Percentiles rank a stretch among this genome's conserved stretches.
Conservation (phyloP, 768 basidiomycete species). For the Boletales sp. region DNA sequence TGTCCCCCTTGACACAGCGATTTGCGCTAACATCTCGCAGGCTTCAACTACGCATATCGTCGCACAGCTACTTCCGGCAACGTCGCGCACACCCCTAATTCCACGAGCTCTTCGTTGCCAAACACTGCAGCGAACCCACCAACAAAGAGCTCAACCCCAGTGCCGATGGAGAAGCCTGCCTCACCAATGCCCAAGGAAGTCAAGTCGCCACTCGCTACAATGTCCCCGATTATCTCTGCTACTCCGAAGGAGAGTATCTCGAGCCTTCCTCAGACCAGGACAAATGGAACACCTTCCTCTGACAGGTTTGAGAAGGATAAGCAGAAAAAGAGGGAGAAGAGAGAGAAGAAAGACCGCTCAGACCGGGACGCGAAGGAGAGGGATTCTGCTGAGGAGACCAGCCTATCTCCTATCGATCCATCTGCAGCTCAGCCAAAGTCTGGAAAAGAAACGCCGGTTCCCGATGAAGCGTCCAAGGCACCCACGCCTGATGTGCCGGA, state of each 20-base stretch:
- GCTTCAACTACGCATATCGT: constrained; percentile 95
- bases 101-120: constrained; percentile 49
- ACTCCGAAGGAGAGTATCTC: constrained; percentile 36
- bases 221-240: constrained; percentile 31
- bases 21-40: constrained; percentile 36
- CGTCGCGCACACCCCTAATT: constrained; percentile 55
- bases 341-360: constrained; percentile 53
- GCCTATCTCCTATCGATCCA: constrained; percentile 23
- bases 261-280: constrained; percentile 28
- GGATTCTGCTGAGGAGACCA: constrained; percentile 34
- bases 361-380: constrained; percentile 41
- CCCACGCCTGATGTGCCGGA: constrained; percentile 26
- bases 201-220: constrained; percentile 34
- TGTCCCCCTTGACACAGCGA: constrained; percentile 2
- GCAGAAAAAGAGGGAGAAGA: constrained; percentile 58
- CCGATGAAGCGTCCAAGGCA: constrained; percentile 22
- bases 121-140: constrained; percentile 34
- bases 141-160: constrained; percentile 31
- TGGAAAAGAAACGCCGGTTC: constrained; percentile 37
- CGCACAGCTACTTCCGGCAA: constrained; percentile 58
- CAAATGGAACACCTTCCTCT: constrained; percentile 30
- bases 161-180: constrained; percentile 35
- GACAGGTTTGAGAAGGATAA: constrained; percentile 58
- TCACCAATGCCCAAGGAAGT: constrained; percentile 28
- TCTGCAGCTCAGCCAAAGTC: constrained; percentile 29